A percentile compares a stretch with the other conserved stretches of the same genome.
phyloP scores from a whole-genome alignment of 805 yeast genomes.

The Myxozyma neotropica region DNA sequence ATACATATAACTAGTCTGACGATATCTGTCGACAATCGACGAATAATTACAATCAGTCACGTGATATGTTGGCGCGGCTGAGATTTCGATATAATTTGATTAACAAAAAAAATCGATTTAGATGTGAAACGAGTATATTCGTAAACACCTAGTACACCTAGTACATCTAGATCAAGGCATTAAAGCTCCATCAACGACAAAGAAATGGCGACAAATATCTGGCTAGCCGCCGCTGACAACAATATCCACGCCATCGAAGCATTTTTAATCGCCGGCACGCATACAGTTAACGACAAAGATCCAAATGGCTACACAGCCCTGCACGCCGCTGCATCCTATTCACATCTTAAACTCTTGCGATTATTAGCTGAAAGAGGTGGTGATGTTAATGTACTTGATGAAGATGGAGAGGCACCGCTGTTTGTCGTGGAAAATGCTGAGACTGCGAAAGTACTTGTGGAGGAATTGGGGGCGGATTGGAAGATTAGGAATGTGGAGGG shows the following conservation, averaged over 20 bases:
- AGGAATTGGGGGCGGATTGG: constrained; percentile 67
- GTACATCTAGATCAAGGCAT: too few species aligned
- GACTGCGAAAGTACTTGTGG: constrained; percentile 68
- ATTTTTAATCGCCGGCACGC: constrained; percentile 53
- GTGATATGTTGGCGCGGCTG: too few species aligned
- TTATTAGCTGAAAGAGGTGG: constrained; percentile 65
- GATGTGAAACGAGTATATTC: too few species aligned
- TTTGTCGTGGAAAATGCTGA: constrained; percentile 80
- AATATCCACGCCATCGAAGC: constrained; percentile 60
- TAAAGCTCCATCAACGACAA: too few species aligned
- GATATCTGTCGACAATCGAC: too few species aligned
- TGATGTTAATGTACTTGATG: constrained; percentile 77
- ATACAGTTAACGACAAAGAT: constrained; percentile 74
- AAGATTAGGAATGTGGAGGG: constrained; percentile 70
- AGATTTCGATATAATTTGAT: too few species aligned
- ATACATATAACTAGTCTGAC: too few species aligned
- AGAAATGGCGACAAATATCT: constrained; percentile 56
- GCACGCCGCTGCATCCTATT: constrained; percentile 97
- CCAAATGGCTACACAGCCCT: constrained; percentile 95
- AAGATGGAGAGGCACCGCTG: constrained; percentile 93
- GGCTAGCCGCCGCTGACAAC: constrained; percentile 95
- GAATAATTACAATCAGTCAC: too few species aligned
- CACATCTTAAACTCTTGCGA: constrained; percentile 67
- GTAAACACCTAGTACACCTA: too few species aligned
- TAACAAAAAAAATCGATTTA: too few species aligned